These are phyloP conservation scores for Ambrosiella cleistominuta DNA, from an alignment of 2,329 filamentous ascomycete genomes.

Conservation along the genomic window DNA sequence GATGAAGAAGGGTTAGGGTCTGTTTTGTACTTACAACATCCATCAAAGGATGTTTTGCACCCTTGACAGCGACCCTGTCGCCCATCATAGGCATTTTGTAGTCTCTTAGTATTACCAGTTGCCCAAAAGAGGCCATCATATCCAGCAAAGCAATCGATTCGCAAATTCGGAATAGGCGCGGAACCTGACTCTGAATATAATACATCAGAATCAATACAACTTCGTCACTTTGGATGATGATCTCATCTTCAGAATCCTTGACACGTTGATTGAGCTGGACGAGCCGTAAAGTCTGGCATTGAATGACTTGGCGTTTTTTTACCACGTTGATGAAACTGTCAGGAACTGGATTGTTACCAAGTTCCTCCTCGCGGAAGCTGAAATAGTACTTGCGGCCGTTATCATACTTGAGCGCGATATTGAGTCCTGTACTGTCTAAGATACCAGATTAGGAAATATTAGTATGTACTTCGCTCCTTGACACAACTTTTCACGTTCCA, in stretches of 20 bases:
- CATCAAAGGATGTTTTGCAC: constrained; percentile 60
- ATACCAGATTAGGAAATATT: no score
- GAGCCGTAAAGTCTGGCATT: constrained; percentile 74
- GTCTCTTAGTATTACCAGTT: constrained; percentile 45
- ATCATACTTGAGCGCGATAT: constrained; percentile 57
- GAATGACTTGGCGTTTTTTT: constrained; percentile 54
- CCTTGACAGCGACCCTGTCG: constrained; percentile 52
- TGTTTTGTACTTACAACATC: constrained; percentile 36
- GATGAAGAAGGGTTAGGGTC: not conserved
- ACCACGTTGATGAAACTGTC: constrained; percentile 61
- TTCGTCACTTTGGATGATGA: constrained; percentile 64
- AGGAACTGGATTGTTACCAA: constrained; percentile 43
- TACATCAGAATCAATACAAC: constrained; percentile 55
- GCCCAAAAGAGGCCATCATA: constrained; percentile 63
- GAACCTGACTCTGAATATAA: constrained; percentile 53
- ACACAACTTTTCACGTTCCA: not conserved
- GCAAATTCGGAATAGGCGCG: constrained; percentile 63
- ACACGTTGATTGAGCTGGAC: constrained; percentile 68
- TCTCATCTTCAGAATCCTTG: constrained; percentile 64
- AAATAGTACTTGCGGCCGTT: constrained; percentile 65
- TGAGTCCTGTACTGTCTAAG: constrained; percentile 38
- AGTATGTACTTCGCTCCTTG: not conserved
- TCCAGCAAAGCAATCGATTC: constrained; percentile 77
- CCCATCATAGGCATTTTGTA: constrained; percentile 51
- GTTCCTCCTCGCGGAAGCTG: constrained; percentile 41